A percentile compares a stretch with the other conserved stretches of the same genome.
Conservation (phyloP, 331 rosid species). For the Phaseolus coccineus region DNA sequence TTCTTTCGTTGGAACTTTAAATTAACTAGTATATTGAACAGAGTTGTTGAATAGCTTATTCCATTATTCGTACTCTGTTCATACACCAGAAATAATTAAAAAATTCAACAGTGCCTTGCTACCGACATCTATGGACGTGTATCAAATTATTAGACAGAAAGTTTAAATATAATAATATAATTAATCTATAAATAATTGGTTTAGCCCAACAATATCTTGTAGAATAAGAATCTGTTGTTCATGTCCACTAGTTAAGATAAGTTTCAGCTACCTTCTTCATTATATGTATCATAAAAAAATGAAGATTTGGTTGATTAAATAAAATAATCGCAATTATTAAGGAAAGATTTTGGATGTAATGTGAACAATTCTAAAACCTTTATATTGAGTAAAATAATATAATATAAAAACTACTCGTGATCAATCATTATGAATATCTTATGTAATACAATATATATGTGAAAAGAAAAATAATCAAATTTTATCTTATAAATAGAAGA, state of each 20-base stretch:
- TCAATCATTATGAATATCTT: too few relatives aligned
- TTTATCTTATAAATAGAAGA: too few relatives aligned
- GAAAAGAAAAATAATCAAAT: too few relatives aligned
- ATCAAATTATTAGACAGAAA: neutral
- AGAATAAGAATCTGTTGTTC: neutral
- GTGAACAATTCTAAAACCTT: neutral
- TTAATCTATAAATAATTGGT: neutral
- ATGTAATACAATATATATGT: too few relatives aligned
- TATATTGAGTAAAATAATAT: too few relatives aligned
- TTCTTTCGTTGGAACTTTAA: neutral
- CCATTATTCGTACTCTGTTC: neutral
- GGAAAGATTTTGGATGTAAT: neutral
- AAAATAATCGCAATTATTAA: neutral
- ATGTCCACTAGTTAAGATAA: neutral
- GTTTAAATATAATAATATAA: neutral
- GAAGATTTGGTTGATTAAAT: too few relatives aligned
- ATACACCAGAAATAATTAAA: neutral
- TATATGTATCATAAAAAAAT: too few relatives aligned
- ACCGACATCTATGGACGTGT: conserved; percentile 7
- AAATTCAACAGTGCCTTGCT: neutral
- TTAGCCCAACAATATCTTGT: neutral
- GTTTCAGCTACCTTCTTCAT: neutral
- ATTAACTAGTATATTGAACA: neutral
- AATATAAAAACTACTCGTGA: too few relatives aligned
- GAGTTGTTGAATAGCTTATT: neutral